Base-by-base conservation (phyloP, 805 yeast species). In the Yarrowia keelungensis region DNA sequence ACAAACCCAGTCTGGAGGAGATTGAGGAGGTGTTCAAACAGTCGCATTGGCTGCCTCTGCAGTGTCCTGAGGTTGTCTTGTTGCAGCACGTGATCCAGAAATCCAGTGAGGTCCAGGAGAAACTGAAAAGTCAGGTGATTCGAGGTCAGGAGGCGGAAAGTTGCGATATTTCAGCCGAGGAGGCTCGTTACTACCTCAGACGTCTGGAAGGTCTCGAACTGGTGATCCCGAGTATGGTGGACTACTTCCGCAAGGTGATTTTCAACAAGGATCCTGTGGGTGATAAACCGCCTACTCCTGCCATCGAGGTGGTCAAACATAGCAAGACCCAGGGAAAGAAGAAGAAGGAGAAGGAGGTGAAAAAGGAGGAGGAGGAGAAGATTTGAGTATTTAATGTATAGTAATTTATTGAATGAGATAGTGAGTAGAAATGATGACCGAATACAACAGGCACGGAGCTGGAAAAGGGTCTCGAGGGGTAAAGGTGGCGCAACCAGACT, bases 81-180 rank as follows among this genome's bases (percentile, higher is more conserved):
- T 58, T 75, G 16, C 69, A 70, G 42, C 70, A 70, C 26, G 71
- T 74, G 26, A 71, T 70, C 51, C 69, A 67, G 26, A 51, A 8
- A n/a, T 75, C 87, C n/a, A 70, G 68, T 0, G 69, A 74, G 26
- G 79, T 88, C 0, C 67, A 89, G 4, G 75, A 76, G 0, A 81
- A 86, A 45, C 77, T 91, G 69, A 84, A 82, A 16, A 75, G 78
- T 1, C 78, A 79, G 26, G 83, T 92, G 3, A 74, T 91, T 46
- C 76, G 79, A 32, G 97, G 92, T 72, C 41, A 19, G 35, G 19
- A 19, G 7, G 16, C 54, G 2, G 74, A 74, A 4, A 50, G 72
- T 12, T 9, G 39, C 12, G 39, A 36, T 16, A 22, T 62, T 38
- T 16, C 56, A 7, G 56, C 56, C 1, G 46, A 62, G 2, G 67